Base-by-base conservation (phyloP, 192 early-diverging fungal genomes). In the Coemansia sp. region DNA sequence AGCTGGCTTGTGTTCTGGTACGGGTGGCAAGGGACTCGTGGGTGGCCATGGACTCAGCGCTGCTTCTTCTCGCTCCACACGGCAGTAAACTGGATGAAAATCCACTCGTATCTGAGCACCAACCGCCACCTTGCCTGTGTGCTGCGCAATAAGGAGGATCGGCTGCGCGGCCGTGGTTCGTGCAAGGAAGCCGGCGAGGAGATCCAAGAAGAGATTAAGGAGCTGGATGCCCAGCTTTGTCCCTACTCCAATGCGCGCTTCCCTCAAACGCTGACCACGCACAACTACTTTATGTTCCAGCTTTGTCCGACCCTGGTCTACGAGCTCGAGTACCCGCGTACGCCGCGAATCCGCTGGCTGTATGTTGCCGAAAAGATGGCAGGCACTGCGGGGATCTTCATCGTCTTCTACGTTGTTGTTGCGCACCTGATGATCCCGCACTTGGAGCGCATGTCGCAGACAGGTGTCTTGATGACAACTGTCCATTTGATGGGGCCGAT, bases 11-110 rank as follows among this genome's bases (percentile, higher is more conserved):
- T 81, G 30, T 58, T 74, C 28, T 83, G 83, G 58, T 85, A 89
- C 42, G 69, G 59, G 10, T 92, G 89, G 88, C 73, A 82, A 51
- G 79, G 68, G 30, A 56, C 77, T 59, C 84, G 86, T 60, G 85
- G 91, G 37, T 95, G 93, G 94, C 87, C 87, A 16, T 95, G 94
- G 93, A 89, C 93, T 9, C 94, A 98, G 75, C 87, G 88, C 7
- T 91, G 92, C 49, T 93, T 90, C 45, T 93, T 96, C 73, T 84
- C 86, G 0, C 78, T 96, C 31, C 96, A 98, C 72, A 85, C 89
- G 2, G 92, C 93, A 42, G 87, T 92, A 16, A 96, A 95, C 88
- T 84, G 96, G 73, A 94, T 98, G 94, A 98, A 98, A 69, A 86
- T 94, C 68, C 93, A 95, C 71, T 95, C 95, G n/a, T 98, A 98